Evolutionary conservation across 2,329 filamentous ascomycete genomes (phyloP).

Genomic region (Paecilomyces niveus): DNA sequence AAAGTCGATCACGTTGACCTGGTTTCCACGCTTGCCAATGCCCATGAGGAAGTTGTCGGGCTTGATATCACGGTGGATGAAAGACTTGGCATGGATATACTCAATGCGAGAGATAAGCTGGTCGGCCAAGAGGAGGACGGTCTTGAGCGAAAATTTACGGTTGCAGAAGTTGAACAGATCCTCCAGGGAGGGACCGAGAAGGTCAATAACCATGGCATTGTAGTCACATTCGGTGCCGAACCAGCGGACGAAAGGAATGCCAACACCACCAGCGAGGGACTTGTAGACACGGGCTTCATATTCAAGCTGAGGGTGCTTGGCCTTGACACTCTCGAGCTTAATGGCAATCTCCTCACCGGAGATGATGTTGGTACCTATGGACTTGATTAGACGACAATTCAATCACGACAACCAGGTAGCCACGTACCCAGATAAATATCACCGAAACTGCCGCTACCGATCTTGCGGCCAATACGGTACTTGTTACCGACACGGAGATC

Average conservation of each 20-base stretch:
- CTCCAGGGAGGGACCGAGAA: constrained; percentile 90
- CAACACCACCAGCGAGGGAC: constrained; percentile 87
- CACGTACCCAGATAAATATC: constrained; percentile 82
- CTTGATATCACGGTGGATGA: constrained; percentile 99
- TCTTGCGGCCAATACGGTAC: constrained; percentile 99
- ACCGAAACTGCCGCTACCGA: constrained; percentile 94
- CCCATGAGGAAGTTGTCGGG: constrained; percentile 99
- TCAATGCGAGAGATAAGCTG: constrained; percentile 99
- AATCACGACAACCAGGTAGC: not conserved
- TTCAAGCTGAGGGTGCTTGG: constrained; percentile 97
- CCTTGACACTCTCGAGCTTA: constrained; percentile 99
- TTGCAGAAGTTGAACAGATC: constrained; percentile 99
- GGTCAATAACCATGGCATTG: constrained; percentile 98
- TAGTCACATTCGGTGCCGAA: constrained; percentile 99
- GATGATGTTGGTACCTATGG: constrained; percentile 91
- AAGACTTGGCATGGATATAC: constrained; percentile 99
- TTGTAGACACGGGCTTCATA: constrained; percentile 92
- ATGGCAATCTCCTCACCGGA: constrained; percentile 99
- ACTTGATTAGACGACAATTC: constrained; percentile 2
- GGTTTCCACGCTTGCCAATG: constrained; percentile 97
- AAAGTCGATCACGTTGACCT: constrained; percentile 99
- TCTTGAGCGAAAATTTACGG: constrained; percentile 99
- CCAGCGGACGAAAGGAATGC: constrained; percentile 98
- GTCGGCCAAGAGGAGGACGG: constrained; percentile 89
- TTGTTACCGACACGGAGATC: constrained; percentile 99